Conservation (phyloP, 2,329 filamentous ascomycete genomes). For the Penicillium paneum region DNA sequence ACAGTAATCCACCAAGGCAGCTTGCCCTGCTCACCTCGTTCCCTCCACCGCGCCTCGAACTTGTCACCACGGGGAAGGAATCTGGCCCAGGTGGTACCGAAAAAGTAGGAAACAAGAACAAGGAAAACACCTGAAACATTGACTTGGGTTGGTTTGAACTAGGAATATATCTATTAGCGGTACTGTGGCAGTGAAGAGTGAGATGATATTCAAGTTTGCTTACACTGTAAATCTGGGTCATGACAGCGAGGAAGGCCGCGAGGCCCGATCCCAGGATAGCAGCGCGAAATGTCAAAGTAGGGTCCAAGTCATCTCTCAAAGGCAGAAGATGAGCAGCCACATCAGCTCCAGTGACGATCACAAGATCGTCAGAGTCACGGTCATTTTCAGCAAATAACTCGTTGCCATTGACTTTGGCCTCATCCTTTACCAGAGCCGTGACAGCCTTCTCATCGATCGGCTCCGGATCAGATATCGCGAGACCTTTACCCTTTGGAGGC, state of each 20-base stretch:
- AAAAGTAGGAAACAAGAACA: conserved; percentile 56
- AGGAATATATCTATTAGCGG: conserved; percentile 1
- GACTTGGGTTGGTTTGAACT: conserved; percentile 54
- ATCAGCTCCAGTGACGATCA: conserved; percentile 54
- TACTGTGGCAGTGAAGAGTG: conserved; percentile 4
- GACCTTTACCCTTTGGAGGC: neutral
- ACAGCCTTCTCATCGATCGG: neutral
- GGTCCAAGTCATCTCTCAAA: conserved; percentile 53
- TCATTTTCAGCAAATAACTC: neutral
- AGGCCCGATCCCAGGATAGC: conserved; percentile 51
- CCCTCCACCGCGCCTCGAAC: conserved; percentile 49
- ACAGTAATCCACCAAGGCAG: conserved; percentile 43
- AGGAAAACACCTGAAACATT: conserved; percentile 56
- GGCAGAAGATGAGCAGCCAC: conserved; percentile 51
- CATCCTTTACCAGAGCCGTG: neutral
- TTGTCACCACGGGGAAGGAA: conserved; percentile 53
- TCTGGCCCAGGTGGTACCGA: conserved; percentile 49
- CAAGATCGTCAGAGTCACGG: conserved; percentile 29
- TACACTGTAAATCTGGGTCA: conserved; percentile 53
- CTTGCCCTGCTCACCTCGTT: conserved; percentile 40
- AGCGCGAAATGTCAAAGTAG: conserved; percentile 53
- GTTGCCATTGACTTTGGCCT: neutral
- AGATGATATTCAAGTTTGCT: neutral
- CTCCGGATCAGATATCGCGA: neutral
- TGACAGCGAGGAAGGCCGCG: conserved; percentile 53